Percentiles rank a stretch among this genome's conserved stretches.
Conservation (phyloP, 2,329 filamentous ascomycete genomes). For the Stagonosporopsis cucurbitacearum region DNA sequence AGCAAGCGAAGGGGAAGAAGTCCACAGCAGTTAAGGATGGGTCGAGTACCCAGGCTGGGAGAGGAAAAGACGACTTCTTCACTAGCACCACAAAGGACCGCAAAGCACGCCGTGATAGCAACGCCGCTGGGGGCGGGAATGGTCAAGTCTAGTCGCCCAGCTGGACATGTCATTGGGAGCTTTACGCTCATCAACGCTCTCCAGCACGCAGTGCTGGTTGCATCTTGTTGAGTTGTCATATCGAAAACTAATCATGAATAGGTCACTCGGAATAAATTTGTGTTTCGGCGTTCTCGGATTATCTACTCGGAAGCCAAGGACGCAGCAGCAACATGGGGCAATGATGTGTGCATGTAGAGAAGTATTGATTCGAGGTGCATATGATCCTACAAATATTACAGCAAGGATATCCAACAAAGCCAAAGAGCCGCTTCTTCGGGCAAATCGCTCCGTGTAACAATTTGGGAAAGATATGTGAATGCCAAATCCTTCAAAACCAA, state of each 20-base stretch:
- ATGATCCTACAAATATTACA: neutral
- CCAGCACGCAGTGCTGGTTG: neutral
- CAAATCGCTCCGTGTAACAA: neutral
- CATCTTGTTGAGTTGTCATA: neutral
- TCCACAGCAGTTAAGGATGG: neutral
- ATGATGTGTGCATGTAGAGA: neutral
- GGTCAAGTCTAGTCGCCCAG: neutral
- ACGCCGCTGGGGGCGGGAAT: neutral
- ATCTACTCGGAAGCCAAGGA: neutral
- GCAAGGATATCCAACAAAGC: constrained; percentile 11
- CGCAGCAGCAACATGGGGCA: neutral
- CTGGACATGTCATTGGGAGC: neutral
- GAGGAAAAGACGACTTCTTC: neutral
- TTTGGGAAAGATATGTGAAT: neutral
- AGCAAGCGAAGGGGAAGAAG: neutral
- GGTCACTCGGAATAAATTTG: neutral
- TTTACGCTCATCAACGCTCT: neutral
- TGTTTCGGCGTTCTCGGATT: neutral
- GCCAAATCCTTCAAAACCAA: neutral
- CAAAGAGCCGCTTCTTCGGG: neutral
- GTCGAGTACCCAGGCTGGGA: neutral
- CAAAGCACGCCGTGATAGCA: neutral
- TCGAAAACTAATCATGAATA: neutral
- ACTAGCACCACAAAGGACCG: neutral
- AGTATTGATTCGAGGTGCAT: neutral